A percentile compares a stretch with the other conserved stretches of the same genome.
Evolutionary conservation across 2,329 filamentous ascomycete species (phyloP).

Genomic region (Fusarium odoratissimum): DNA sequence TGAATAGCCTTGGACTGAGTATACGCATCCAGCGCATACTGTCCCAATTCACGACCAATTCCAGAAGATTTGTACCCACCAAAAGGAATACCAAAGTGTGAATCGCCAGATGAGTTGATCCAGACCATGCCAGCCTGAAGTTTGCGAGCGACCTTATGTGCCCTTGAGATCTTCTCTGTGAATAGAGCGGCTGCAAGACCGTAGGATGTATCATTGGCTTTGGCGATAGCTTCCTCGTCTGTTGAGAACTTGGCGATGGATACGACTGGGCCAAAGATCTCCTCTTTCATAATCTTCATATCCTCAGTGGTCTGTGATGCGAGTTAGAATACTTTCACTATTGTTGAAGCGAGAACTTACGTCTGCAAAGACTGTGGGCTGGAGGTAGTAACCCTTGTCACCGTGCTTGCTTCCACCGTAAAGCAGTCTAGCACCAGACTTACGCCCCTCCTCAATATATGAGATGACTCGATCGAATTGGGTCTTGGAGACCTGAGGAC

Average conservation of each 20-base stretch:
- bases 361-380: slow-evolving; percentile 45
- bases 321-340: slow-evolving; percentile 18
- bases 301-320: slow-evolving; percentile 38
- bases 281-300: slow-evolving; percentile 46
- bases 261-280: slow-evolving; percentile 48
- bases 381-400: slow-evolving; percentile 44
- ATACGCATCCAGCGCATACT: slow-evolving; percentile 45
- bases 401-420: slow-evolving; percentile 47
- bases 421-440: slow-evolving; percentile 69
- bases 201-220: slow-evolving; percentile 59
- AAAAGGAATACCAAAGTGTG: slow-evolving; percentile 46
- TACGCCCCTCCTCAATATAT: slow-evolving; percentile 73
- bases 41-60: slow-evolving; percentile 42
- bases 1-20: slow-evolving; percentile 44
- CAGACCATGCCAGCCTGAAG: slow-evolving; percentile 64
- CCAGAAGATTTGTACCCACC: slow-evolving; percentile 45
- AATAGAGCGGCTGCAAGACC: slow-evolving; percentile 67
- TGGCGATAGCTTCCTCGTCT: slow-evolving; percentile 40
- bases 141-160: slow-evolving; percentile 56
- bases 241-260: slow-evolving; percentile 43
- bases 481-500: slow-evolving; percentile 72
- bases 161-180: slow-evolving; percentile 61
- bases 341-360: slow-evolving; percentile 15
- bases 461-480: slow-evolving; percentile 73
- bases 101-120: slow-evolving; percentile 49